phyloP scores from a whole-genome alignment of 2,329 filamentous ascomycete genomes.

The Cryoendolithus antarcticus region DNA sequence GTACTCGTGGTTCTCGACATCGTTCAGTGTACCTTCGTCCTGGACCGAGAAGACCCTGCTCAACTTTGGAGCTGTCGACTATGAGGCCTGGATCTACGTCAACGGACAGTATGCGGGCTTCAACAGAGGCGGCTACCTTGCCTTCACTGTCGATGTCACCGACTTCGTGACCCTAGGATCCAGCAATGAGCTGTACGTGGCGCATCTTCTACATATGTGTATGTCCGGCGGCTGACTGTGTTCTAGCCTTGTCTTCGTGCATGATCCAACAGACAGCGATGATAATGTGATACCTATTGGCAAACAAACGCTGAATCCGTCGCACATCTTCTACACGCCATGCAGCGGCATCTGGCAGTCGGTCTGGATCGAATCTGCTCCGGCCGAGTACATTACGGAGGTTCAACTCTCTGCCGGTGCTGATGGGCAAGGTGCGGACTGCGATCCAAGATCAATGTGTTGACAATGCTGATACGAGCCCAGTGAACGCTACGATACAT shows the following conservation, averaged over 20 bases:
- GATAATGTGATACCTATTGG: constrained; percentile 50
- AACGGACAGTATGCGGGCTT: constrained; percentile 40
- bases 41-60: constrained; percentile 39
- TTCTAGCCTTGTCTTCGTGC: constrained; percentile 49
- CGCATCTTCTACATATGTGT: constrained; percentile 43
- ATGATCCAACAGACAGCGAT: constrained; percentile 52
- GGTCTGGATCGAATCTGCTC: constrained; percentile 59
- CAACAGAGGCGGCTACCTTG: constrained; percentile 48
- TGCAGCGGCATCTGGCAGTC: constrained; percentile 66
- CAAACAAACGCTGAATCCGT: constrained; percentile 39
- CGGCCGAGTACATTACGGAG: constrained; percentile 43
- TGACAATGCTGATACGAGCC: too few relatives aligned
- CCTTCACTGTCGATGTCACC: constrained; percentile 45
- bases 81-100: constrained; percentile 47
- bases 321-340: constrained; percentile 59
- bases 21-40: constrained; percentile 36
- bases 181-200: constrained; percentile 45
- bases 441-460: too few relatives aligned
- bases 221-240: constrained; percentile 38
- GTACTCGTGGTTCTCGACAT: constrained; percentile 30
- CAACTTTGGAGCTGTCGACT: constrained; percentile 52
- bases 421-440: constrained; percentile 29
- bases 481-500: too few relatives aligned
- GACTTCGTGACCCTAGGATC: constrained; percentile 52
- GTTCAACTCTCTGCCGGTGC: constrained; percentile 48